These are phyloP conservation scores for Alternaria solani DNA, from an alignment of 2,329 filamentous ascomycete genomes.

Conservation along the genomic window DNA sequence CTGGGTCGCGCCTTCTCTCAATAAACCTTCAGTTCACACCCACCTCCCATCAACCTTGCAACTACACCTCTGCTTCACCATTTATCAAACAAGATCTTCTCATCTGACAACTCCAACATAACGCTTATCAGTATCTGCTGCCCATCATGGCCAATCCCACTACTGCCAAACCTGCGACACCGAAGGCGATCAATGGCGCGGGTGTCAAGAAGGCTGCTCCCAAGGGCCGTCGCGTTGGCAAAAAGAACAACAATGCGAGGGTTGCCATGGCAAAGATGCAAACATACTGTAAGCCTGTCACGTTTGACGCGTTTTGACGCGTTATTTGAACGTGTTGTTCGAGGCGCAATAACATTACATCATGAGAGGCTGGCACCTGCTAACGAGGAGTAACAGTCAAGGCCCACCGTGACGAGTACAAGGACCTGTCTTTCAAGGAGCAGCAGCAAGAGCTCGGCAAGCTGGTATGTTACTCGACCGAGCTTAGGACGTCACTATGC, in stretches of 20 bases:
- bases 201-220: slow-evolving; percentile 43
- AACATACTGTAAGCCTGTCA: slow-evolving; percentile 42
- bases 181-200: slow-evolving; percentile 32
- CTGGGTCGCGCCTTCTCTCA: slow-evolving; percentile 19
- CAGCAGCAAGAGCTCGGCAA: slow-evolving; percentile 50
- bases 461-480: slow-evolving; percentile 31
- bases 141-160: slow-evolving; percentile 35
- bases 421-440: slow-evolving; percentile 44
- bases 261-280: slow-evolving; percentile 48
- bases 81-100: background rate
- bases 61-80: slow-evolving; percentile 9
- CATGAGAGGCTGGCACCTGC: slow-evolving; percentile 8
- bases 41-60: slow-evolving; percentile 7
- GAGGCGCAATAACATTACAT: background rate
- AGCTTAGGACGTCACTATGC: background rate
- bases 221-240: slow-evolving; percentile 21
- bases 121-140: slow-evolving; percentile 2
- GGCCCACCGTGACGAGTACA: slow-evolving; percentile 46
- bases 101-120: background rate
- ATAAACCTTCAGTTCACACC: slow-evolving; percentile 25
- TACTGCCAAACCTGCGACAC: slow-evolving; percentile 34
- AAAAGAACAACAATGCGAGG: slow-evolving; percentile 36
- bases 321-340: slow-evolving; percentile 25
- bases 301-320: slow-evolving; percentile 26
- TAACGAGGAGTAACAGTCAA: slow-evolving; percentile 41